These are phyloP conservation scores for Pulveroboletus sp. DNA, from an alignment of 768 basidiomycete genomes.

Conservation along the genomic window DNA sequence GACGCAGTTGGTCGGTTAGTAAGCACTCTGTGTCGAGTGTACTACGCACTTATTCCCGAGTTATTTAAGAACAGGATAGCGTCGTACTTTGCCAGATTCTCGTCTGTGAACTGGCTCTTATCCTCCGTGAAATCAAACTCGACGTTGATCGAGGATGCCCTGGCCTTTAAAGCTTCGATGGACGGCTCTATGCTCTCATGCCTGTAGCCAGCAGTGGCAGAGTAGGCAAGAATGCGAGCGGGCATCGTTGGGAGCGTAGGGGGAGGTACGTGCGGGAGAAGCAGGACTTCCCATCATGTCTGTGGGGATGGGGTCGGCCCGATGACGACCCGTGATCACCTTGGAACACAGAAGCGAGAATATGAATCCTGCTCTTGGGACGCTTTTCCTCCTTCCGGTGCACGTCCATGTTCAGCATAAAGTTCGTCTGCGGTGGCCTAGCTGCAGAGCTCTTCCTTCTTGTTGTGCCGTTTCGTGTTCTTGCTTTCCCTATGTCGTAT, in stretches of 20 bases:
- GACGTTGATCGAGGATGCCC: conserved; percentile 43
- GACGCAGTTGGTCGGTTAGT: neutral
- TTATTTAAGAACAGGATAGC: conserved; percentile 65
- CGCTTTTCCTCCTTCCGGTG: neutral
- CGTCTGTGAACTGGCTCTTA: conserved; percentile 47
- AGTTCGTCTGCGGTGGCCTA: neutral
- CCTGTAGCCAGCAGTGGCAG: conserved; percentile 56
- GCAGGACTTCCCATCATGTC: too few relatives aligned
- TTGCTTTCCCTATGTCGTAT: conserved; percentile 12
- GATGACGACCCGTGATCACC: neutral
- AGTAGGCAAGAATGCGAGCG: conserved; percentile 52
- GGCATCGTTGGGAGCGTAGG: conserved; percentile 16
- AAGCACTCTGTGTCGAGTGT: neutral
- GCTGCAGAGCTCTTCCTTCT: neutral
- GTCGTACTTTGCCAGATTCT: conserved; percentile 53
- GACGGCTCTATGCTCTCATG: conserved; percentile 77
- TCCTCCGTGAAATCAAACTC: conserved; percentile 67
- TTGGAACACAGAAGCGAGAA: conserved; percentile 21
- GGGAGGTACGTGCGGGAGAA: neutral
- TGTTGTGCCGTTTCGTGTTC: conserved; percentile 1
- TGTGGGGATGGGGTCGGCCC: too few relatives aligned
- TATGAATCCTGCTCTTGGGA: conserved; percentile 5
- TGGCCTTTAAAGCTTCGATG: conserved; percentile 47
- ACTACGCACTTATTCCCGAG: conserved; percentile 58
- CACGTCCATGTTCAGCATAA: neutral